Base-by-base conservation (phyloP, 768 basidiomycete genomes). In the Tulasnella sp. region DNA sequence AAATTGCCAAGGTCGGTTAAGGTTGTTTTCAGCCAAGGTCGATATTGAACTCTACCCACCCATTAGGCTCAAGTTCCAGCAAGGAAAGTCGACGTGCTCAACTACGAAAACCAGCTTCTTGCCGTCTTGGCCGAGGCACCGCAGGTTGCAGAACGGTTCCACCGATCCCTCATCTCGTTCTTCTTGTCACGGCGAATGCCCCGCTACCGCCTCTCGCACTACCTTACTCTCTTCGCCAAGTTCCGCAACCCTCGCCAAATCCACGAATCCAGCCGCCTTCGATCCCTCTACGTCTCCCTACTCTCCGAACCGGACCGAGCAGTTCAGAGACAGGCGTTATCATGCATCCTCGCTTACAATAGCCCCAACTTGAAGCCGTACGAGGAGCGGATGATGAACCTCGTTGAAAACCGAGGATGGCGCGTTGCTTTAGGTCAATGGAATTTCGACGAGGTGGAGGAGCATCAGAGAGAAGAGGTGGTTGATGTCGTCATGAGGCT, bases 181-280 rank as follows among this genome's bases (percentile, higher is more conserved):
- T 98, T 98, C 87, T 87, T 98, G 48, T 83, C 81, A 82, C 82
- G 79, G 10, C 75, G 71, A 76, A 83, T 82, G 19, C 82, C 84
- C 7, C 91, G 91, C 62, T 85, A 87, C 39, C 92, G 91, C 83
- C 89, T 98, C 14, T 86, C 86, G 21, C 87, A 90, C 0, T 99
- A 94, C 92, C 90, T 99, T 38, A 89, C 89, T 27, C 88, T 99
- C 16, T 94, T 98, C 85, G 89, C 94, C 74, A 97, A 96, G 84
- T 94, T 99, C 84, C 86, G 87, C 82, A 99, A 98, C 83, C 97
- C 97, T n/a, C 97, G 95, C 85, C 94, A 95, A 0, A 86, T 97
- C 1, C 89, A 91, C 83, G 88, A 90, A 9, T 90, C 94, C 0
- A 88, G 92, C 12, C 88, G 88, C 0, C 87, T 99, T 6, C 89